Conservation (phyloP, 2,329 filamentous ascomycete genomes). For the Metarhizium anisopliae region DNA sequence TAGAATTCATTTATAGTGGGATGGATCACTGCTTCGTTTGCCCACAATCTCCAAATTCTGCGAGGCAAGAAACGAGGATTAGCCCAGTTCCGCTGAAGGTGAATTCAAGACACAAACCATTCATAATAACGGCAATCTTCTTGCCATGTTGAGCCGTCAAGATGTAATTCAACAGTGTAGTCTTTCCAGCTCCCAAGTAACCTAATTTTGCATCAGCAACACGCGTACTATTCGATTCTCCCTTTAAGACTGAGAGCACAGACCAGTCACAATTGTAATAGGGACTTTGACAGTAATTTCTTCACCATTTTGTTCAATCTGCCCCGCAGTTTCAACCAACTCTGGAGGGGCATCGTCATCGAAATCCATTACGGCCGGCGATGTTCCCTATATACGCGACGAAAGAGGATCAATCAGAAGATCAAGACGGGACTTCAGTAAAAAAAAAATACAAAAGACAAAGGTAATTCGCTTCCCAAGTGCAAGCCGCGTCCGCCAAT, state of each 20-base stretch:
- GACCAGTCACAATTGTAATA: conserved; percentile 77
- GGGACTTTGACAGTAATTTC: conserved; percentile 60
- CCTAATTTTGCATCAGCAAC: conserved; percentile 38
- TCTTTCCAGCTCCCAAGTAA: conserved; percentile 93
- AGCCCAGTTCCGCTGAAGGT: background rate
- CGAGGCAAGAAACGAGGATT: background rate
- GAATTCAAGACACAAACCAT: conserved; percentile 41
- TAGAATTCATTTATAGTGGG: background rate
- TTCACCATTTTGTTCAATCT: conserved; percentile 25
- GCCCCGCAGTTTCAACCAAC: conserved; percentile 40
- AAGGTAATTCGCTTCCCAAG: background rate
- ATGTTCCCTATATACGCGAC: background rate
- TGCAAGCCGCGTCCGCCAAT: background rate
- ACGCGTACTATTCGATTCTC: background rate
- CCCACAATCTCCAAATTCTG: conserved; percentile 76
- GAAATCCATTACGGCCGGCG: conserved; percentile 40
- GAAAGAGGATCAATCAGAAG: background rate
- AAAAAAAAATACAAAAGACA: background rate
- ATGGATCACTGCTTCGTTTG: conserved; percentile 9
- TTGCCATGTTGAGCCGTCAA: conserved; percentile 92
- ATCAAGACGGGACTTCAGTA: background rate
- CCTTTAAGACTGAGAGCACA: background rate
- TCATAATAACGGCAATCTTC: conserved; percentile 95
- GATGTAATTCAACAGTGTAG: conserved; percentile 91
- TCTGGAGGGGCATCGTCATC: conserved; percentile 62